Percentiles rank a stretch among this genome's conserved stretches.
Evolutionary conservation across 1,284 basidiomycete genomes (phyloP).

Genomic region (Thecaphora thlaspeos): DNA sequence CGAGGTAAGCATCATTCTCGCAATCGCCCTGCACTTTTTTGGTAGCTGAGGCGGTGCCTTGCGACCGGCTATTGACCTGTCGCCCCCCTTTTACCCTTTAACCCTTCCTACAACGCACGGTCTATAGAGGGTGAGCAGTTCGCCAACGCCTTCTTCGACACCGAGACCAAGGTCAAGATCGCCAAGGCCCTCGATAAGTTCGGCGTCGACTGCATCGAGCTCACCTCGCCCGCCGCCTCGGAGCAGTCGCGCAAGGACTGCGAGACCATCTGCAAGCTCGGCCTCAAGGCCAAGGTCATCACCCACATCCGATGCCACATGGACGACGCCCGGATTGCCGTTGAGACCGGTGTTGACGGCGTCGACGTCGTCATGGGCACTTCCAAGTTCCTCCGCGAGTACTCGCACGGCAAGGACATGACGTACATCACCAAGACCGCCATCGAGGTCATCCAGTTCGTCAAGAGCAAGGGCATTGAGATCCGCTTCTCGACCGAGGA

Average conservation of each 20-base stretch:
- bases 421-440: conserved; percentile 96
- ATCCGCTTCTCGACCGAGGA: conserved; percentile 99
- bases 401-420: conserved; percentile 99
- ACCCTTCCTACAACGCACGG: no score
- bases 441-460: conserved; percentile 97
- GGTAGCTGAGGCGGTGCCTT: no score
- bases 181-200: conserved; percentile 68
- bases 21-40: no score
- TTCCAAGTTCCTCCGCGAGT: conserved; percentile 96
- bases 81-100: no score
- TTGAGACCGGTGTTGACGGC: conserved; percentile 96
- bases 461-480: conserved; percentile 99
- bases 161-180: conserved; percentile 99
- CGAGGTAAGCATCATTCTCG: conserved; percentile 68
- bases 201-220: conserved; percentile 98
- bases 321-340: conserved; percentile 98
- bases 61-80: no score
- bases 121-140: conserved; percentile 98
- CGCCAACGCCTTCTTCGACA: conserved; percentile 98
- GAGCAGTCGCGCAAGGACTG: conserved; percentile 94
- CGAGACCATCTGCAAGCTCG: conserved; percentile 98
- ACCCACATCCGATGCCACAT: conserved; percentile 99
- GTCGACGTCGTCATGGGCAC: conserved; percentile 99
- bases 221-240: conserved; percentile 96
- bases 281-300: conserved; percentile 92